These are phyloP conservation scores for Ogataea zsoltii DNA, from an alignment of 805 yeast species.

Conservation along the genomic window DNA sequence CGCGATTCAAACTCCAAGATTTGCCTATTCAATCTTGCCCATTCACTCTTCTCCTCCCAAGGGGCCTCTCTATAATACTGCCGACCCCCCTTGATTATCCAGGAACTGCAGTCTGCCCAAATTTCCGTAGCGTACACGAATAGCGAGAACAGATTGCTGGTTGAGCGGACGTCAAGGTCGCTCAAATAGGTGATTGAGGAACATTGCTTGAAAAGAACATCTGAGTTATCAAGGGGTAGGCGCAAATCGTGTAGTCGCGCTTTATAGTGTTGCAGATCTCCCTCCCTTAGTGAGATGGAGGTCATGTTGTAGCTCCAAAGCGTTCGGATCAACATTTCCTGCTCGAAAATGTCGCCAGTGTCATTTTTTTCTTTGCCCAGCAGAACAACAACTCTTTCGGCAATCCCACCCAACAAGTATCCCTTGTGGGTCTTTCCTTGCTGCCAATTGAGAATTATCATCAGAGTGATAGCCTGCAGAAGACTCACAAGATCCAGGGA, in stretches of 20 bases:
- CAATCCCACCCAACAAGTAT: conserved; percentile 19
- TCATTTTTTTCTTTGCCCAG: conserved; percentile 10
- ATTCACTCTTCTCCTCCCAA: conserved; percentile 16
- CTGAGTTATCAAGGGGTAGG: conserved; percentile 16
- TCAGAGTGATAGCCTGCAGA: conserved; percentile 15
- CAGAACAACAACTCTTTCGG: conserved; percentile 13
- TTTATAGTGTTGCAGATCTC: conserved; percentile 9
- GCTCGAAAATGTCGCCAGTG: conserved; percentile 2
- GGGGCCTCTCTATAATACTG: conserved; percentile 13
- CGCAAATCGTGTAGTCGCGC: conserved; percentile 8
- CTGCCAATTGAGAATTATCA: conserved; percentile 18
- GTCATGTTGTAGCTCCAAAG: conserved; percentile 21
- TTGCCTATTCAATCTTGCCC: conserved; percentile 10
- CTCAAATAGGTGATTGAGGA: conserved; percentile 4
- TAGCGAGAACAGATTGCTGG: conserved; percentile 14
- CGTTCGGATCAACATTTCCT: conserved; percentile 16
- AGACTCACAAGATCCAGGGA: conserved; percentile 13
- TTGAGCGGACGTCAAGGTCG: conserved; percentile 5
- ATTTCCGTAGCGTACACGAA: conserved; percentile 16
- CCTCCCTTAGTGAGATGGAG: conserved; percentile 16
- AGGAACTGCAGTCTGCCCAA: conserved; percentile 19
- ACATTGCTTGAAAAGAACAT: conserved; percentile 14
- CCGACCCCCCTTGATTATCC: conserved; percentile 15
- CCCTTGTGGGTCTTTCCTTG: conserved; percentile 19
- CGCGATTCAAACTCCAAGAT: conserved; percentile 10